phyloP scores from a whole-genome alignment of 257 asterid genomes.

The Sherardia arvensis region DNA sequence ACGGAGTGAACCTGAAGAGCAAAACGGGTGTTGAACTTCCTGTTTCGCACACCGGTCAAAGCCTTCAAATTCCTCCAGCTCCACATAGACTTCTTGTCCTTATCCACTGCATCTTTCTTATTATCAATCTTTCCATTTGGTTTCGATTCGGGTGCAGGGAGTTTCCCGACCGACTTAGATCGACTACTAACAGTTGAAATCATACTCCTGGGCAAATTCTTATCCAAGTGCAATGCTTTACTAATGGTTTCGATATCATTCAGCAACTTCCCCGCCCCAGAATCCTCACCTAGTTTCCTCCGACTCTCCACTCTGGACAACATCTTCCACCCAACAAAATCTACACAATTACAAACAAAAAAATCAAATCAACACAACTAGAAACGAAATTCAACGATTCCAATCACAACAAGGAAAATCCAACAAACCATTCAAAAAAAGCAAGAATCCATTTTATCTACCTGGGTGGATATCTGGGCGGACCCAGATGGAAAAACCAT shows the following conservation, averaged over 20 bases:
- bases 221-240: constrained; percentile 51
- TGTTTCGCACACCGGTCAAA: constrained; percentile 51
- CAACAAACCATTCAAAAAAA: neutral
- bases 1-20: constrained; percentile 72
- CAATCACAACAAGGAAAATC: neutral
- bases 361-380: constrained; percentile 4
- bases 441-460: constrained; percentile 5
- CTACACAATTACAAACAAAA: constrained; percentile 22
- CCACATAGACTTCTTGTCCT: constrained; percentile 79
- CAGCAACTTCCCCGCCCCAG: constrained; percentile 62
- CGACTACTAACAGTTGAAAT: constrained; percentile 76
- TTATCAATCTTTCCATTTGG: constrained; percentile 37
- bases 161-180: constrained; percentile 73
- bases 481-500: neutral
- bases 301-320: constrained; percentile 56
- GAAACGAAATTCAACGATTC: neutral
- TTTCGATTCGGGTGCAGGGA: constrained; percentile 41
- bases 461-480: constrained; percentile 3
- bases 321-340: constrained; percentile 27
- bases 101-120: constrained; percentile 45
- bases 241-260: constrained; percentile 67
- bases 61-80: constrained; percentile 90
- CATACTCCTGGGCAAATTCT: constrained; percentile 40
- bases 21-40: constrained; percentile 62
- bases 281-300: constrained; percentile 50